These are phyloP conservation scores for Adansonia madagascariensis DNA, from an alignment of 441 rosid species.

Conservation along the genomic window DNA sequence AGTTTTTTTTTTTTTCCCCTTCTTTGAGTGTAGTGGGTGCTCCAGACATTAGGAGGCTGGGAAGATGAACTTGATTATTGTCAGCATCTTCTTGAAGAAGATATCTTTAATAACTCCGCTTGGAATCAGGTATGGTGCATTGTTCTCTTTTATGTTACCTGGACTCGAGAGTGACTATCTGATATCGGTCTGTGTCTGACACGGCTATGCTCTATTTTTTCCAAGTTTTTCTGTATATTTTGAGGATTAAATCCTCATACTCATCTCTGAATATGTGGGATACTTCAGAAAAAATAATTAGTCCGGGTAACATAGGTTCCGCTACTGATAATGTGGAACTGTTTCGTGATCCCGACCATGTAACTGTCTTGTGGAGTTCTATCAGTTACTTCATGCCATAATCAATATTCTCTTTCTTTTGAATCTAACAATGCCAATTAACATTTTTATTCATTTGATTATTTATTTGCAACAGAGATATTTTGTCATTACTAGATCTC, in stretches of 20 bases:
- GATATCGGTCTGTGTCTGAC: neutral
- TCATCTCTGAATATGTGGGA: neutral
- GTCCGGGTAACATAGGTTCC: neutral
- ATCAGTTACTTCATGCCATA: neutral
- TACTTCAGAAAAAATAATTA: neutral
- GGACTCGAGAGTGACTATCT: neutral
- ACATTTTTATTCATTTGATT: neutral
- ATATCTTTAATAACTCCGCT: conserved; percentile 87
- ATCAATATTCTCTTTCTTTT: neutral
- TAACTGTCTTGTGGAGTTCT: neutral
- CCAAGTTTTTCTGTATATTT: neutral
- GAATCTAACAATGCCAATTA: conserved; percentile 14
- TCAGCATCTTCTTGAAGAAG: conserved; percentile 72
- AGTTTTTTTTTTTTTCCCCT: conserved; percentile 5
- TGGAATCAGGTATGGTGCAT: conserved; percentile 80
- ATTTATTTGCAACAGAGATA: conserved; percentile 60
- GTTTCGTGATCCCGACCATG: neutral
- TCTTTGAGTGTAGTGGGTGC: conserved; percentile 65
- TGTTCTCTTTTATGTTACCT: neutral
- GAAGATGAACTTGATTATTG: conserved; percentile 86
- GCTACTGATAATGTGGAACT: neutral
- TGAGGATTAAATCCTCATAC: neutral
- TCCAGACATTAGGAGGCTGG: conserved; percentile 88
- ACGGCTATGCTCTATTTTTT: neutral
- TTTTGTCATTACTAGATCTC: conserved; percentile 72